Conservation (phyloP, 2,329 filamentous ascomycete species). For the Didymella pinodella region DNA sequence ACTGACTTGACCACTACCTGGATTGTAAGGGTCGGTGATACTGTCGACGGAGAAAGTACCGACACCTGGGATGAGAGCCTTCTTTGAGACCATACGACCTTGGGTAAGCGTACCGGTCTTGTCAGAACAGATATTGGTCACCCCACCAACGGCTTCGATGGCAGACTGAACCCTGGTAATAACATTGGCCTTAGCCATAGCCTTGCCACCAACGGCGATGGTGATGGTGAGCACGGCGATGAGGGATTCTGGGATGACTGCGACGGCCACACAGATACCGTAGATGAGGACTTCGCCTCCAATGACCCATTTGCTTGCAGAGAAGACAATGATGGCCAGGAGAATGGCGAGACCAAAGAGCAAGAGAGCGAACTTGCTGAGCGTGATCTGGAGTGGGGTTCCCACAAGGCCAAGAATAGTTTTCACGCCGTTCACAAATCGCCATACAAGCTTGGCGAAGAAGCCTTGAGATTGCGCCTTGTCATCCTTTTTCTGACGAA, state of each 20-base stretch:
- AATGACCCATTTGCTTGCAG: constrained; percentile 61
- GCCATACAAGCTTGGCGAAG: constrained; percentile 33
- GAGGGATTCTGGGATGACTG: constrained; percentile 61
- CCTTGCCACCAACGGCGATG: constrained; percentile 58
- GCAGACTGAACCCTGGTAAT: constrained; percentile 51
- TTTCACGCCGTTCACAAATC: constrained; percentile 51
- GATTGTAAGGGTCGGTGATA: constrained; percentile 48
- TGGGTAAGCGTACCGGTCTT: constrained; percentile 53
- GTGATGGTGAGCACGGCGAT: constrained; percentile 74
- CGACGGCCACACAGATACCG: constrained; percentile 57
- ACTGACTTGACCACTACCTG: constrained; percentile 44
- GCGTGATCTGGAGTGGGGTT: constrained; percentile 83
- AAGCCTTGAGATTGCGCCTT: constrained; percentile 58
- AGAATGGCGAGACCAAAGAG: constrained; percentile 78
- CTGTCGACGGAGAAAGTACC: constrained; percentile 45
- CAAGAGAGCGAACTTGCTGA: constrained; percentile 83
- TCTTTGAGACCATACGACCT: constrained; percentile 52
- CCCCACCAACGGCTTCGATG: constrained; percentile 52
- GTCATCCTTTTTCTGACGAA: constrained; percentile 68
- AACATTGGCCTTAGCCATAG: constrained; percentile 53
- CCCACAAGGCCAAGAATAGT: constrained; percentile 73
- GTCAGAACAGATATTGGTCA: constrained; percentile 54
- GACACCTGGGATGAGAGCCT: constrained; percentile 48
- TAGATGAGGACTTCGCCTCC: constrained; percentile 57
- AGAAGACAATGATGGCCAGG: constrained; percentile 73